Conservation (phyloP, 148 eudicot genomes). For the Diospyros kaki region DNA sequence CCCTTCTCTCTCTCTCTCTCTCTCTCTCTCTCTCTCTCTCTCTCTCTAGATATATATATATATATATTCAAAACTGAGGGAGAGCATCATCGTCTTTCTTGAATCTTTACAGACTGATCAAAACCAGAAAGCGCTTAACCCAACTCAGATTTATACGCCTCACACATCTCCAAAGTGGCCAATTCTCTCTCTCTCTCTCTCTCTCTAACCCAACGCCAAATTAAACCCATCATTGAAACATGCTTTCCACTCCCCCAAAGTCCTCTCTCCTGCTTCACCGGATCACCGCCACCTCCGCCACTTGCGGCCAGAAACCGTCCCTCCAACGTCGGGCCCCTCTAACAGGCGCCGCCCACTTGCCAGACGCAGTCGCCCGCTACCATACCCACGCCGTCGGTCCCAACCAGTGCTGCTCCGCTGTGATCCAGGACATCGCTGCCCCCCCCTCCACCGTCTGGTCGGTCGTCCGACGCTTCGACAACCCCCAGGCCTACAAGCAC, state of each 20-base stretch:
- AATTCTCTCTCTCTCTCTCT: not conserved
- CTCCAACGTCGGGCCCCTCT: constrained; percentile 6
- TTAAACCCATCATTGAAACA: not conserved
- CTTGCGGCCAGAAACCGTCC: constrained; percentile 13
- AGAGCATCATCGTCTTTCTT: no score
- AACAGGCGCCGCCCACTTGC: constrained; percentile 23
- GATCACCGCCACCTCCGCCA: not conserved
- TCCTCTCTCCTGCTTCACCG: constrained; percentile 1
- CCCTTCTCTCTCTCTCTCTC: constrained; percentile 9
- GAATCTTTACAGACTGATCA: not conserved
- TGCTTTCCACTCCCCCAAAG: not conserved
- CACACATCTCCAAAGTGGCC: not conserved
- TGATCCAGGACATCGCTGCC: constrained; percentile 55
- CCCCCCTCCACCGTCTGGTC: constrained; percentile 62
- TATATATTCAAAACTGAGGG: not conserved
- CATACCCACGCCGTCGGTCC: constrained; percentile 51
- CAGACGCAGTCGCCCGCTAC: constrained; percentile 44
- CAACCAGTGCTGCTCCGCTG: constrained; percentile 68
- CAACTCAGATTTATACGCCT: not conserved
- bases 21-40: no score
- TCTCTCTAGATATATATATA: no score
- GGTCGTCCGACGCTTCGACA: constrained; percentile 78
- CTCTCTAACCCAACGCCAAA: not conserved
- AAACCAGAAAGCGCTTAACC: constrained; percentile 1
- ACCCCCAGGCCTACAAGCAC: constrained; percentile 74